Percentiles rank a stretch among this genome's conserved stretches.
Conservation (phyloP, 2,329 filamentous ascomycete genomes). For the Eutypella sp. region DNA sequence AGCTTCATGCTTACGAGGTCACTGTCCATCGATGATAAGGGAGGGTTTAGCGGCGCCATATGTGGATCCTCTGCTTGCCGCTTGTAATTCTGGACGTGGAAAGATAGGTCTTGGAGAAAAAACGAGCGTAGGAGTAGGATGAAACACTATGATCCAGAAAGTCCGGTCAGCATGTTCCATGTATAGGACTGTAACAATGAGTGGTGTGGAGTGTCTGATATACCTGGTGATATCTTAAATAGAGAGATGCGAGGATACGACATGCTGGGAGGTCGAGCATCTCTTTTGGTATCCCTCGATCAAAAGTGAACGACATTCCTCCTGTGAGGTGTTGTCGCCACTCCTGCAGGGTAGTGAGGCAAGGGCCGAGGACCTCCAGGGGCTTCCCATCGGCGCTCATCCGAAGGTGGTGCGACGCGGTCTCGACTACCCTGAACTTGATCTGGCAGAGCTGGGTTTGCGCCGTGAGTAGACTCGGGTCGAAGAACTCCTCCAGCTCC, state of each 20-base stretch:
- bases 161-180: neutral
- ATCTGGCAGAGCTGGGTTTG: neutral
- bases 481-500: neutral
- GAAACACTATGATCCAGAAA: neutral
- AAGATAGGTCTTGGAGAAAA: neutral
- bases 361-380: neutral
- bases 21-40: neutral
- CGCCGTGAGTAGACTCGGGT: neutral
- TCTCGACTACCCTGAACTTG: neutral
- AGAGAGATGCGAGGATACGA: neutral
- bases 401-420: neutral
- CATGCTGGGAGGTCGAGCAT: neutral
- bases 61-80: neutral
- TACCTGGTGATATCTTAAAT: neutral
- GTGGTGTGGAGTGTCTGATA: neutral
- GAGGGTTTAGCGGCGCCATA: neutral
- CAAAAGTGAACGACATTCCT: neutral
- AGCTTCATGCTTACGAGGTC: neutral
- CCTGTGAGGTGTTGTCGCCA: neutral
- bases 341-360: neutral
- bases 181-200: neutral
- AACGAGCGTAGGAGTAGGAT: neutral
- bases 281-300: neutral
- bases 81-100: neutral
- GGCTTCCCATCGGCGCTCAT: neutral